Base-by-base conservation (phyloP, 345 rosid species). In the Sisymbrium altissimum region DNA sequence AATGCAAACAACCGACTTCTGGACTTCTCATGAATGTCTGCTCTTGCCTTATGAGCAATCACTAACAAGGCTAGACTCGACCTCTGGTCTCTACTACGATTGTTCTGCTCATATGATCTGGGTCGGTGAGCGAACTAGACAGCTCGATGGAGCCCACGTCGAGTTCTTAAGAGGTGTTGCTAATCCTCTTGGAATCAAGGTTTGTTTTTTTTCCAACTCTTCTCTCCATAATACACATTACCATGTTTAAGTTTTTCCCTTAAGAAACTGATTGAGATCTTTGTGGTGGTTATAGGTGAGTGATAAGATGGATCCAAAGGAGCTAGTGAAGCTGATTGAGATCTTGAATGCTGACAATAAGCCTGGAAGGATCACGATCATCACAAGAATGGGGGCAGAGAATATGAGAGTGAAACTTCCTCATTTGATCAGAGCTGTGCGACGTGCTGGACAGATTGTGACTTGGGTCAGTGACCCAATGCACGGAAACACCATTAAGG, bases 401-500 rank as follows among this genome's bases (percentile, higher is more conserved):
- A 89, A 92, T 83, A 92, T 89, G 97, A 84, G 97, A 75, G 97
- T 92, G 72, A 92, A 92, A 68, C 92, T 92, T 79, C 97, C 97
- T 49, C 86, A 92, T 84, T 78, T 92, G 65, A 88, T 92, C 8
- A 80, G 96, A 80, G 96, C 92, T 17, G 94, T 89, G 13, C 86
- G 92, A 13, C 50, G 86, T 7, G 88, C 94, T 15, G 96, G 97
- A 49, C 96, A 82, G 72, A 89, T 89, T 73, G 96, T 89, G 72
- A 89, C 96, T 17, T 92, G 97, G 96, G 94, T 92, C 72, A 89
- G 96, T 73, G 97, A 92, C 80, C 97, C 97, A 52, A 89, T 92
- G 97, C 97, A 92, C 45, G 97, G 97, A 64, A 92, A 92, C 90
- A 92, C 97, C 77, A 89, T 92, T 50, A 92, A 92, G 83, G 96